phyloP scores from a whole-genome alignment of 495 filamentous ascomycete species.

The Hamigera avellanea region DNA sequence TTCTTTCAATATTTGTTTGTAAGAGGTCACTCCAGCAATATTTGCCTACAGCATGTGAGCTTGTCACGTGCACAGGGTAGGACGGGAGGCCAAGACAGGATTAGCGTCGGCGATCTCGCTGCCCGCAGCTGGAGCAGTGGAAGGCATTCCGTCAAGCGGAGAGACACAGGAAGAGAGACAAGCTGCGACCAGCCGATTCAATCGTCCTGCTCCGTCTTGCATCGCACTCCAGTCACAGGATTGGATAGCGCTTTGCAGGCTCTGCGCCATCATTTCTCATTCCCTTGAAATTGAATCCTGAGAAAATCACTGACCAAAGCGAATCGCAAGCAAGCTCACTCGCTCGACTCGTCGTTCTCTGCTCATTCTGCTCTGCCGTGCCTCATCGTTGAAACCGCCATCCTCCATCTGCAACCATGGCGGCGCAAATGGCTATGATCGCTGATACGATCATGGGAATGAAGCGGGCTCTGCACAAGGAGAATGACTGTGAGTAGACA shows the following conservation, averaged over 20 bases:
- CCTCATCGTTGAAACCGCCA: constrained; percentile 4
- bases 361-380: neutral
- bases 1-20: too few relatives aligned
- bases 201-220: too few relatives aligned
- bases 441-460: constrained; percentile 64
- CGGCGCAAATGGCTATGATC: constrained; percentile 57
- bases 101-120: constrained; percentile 27
- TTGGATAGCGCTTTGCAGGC: too few relatives aligned
- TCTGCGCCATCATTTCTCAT: too few relatives aligned
- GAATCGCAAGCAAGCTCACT: too few relatives aligned
- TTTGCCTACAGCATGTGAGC: too few relatives aligned
- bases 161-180: constrained; percentile 7
- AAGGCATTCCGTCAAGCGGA: constrained; percentile 13
- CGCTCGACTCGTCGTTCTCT: too few relatives aligned
- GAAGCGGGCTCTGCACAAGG: constrained; percentile 57
- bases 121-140: constrained; percentile 9
- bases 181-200: constrained; percentile 10
- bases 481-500: constrained; percentile 41
- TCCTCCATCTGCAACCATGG: constrained; percentile 40
- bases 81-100: constrained; percentile 12
- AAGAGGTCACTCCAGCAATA: too few relatives aligned
- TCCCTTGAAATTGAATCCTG: too few relatives aligned
- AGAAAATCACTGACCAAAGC: too few relatives aligned
- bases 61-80: constrained; percentile 15
- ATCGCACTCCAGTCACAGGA: too few relatives aligned